A percentile compares a stretch with the other conserved stretches of the same genome.
phyloP scores from a whole-genome alignment of 75 land plant species.

The Picea sitchensis region DNA sequence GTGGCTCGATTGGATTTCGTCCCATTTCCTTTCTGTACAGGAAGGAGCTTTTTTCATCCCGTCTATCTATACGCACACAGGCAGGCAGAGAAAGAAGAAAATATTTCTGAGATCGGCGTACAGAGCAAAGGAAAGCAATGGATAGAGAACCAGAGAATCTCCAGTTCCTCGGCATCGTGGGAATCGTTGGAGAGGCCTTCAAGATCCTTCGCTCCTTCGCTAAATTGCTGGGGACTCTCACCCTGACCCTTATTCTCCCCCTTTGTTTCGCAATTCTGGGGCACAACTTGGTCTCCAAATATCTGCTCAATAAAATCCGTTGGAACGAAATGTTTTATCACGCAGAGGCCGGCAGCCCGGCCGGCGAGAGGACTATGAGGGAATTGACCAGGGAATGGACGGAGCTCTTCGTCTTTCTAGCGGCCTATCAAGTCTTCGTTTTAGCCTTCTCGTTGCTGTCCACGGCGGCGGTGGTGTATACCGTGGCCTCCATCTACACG shows the following conservation, averaged over 20 bases:
- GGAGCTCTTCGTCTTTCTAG: constrained; percentile 19
- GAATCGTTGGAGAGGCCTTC: constrained; percentile 47
- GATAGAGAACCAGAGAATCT: constrained; percentile 66
- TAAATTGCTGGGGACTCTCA: constrained; percentile 35
- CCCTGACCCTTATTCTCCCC: constrained; percentile 55
- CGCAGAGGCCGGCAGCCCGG: constrained; percentile 13
- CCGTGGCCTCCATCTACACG: constrained; percentile 31
- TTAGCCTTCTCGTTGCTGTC: constrained; percentile 55
- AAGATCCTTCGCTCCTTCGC: constrained; percentile 31
- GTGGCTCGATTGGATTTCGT: too few species aligned
- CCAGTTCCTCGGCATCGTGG: constrained; percentile 44
- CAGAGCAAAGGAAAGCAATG: constrained; percentile 7
- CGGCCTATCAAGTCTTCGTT: constrained; percentile 30
- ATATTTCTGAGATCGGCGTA: too few species aligned
- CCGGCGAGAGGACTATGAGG: constrained; percentile 9
- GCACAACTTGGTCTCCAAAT: constrained; percentile 34
- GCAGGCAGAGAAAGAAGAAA: too few species aligned
- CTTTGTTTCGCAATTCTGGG: constrained; percentile 43
- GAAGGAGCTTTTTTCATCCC: too few species aligned
- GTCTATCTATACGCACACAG: too few species aligned
- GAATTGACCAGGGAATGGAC: constrained; percentile 23
- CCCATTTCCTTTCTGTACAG: too few species aligned
- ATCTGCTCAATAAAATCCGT: constrained; percentile 31
- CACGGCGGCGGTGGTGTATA: constrained; percentile 57
- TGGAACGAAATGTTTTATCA: constrained; percentile 21